phyloP scores from a whole-genome alignment of 345 rosid genomes.

The Noccaea bulbosa region DNA sequence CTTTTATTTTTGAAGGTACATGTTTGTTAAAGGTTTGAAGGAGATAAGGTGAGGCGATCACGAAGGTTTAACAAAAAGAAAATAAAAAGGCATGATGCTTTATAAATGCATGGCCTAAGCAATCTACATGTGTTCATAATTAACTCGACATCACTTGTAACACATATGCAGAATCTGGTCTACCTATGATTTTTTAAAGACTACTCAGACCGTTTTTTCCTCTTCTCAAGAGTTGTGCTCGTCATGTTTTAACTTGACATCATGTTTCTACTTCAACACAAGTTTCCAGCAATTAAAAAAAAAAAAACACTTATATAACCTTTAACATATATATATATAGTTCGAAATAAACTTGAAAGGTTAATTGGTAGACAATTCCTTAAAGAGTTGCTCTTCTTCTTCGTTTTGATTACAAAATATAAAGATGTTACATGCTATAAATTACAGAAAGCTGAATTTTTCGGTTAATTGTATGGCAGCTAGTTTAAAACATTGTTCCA shows the following conservation, averaged over 20 bases:
- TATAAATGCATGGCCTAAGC: slow-evolving; percentile 11
- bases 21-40: slow-evolving; percentile 29
- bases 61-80: slow-evolving; percentile 7
- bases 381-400: not conserved
- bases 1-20: slow-evolving; percentile 1
- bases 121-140: not conserved
- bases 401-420: not conserved
- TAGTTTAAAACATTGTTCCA: not conserved
- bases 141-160: slow-evolving; percentile 6
- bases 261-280: not conserved
- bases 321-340: slow-evolving; percentile 15
- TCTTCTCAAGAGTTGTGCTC: not conserved
- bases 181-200: not conserved
- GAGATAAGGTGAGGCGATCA: slow-evolving; percentile 22
- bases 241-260: too few relatives aligned
- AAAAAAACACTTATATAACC: not conserved
- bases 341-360: not conserved
- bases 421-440: not conserved
- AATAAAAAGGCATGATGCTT: slow-evolving; percentile 26
- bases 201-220: not conserved
- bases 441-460: not conserved
- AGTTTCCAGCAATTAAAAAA: not conserved
- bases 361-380: not conserved
- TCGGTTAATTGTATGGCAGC: too few relatives aligned
- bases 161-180: slow-evolving; percentile 16